A percentile compares a stretch with the other conserved stretches of the same genome.
Evolutionary conservation across 2,329 filamentous ascomycete species (phyloP).

Genomic region (Clarireedia hainanense): DNA sequence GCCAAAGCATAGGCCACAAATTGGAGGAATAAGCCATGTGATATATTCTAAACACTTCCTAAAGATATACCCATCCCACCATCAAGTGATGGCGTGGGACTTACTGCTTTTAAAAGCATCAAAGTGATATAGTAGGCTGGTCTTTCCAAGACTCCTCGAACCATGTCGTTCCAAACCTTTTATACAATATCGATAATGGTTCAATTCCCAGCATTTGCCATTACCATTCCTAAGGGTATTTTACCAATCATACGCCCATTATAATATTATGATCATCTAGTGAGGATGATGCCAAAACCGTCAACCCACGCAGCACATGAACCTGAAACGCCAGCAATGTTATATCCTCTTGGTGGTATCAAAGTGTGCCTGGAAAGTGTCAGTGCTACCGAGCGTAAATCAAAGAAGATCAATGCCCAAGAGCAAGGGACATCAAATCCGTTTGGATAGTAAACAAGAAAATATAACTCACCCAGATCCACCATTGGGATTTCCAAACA

Average conservation of each 20-base stretch:
- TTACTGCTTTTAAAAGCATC: constrained; percentile 3
- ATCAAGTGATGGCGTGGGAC: not conserved
- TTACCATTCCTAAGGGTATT: not conserved
- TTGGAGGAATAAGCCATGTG: not conserved
- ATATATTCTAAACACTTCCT: constrained; percentile 8
- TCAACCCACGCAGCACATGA: constrained; percentile 76
- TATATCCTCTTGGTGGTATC: constrained; percentile 83
- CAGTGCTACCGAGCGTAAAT: constrained; percentile 19
- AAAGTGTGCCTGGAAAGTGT: constrained; percentile 61
- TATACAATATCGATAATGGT: constrained; percentile 8
- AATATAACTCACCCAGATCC: constrained; percentile 70
- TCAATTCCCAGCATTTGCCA: not conserved
- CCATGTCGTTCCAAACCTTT: not conserved
- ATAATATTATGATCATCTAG: constrained; percentile 37
- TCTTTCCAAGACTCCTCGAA: not conserved
- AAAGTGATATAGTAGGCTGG: not conserved
- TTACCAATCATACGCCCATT: not conserved
- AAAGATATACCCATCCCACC: not conserved
- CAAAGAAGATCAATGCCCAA: not conserved
- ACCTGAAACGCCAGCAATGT: constrained; percentile 79
- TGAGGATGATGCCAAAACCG: constrained; percentile 75
- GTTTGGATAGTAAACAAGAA: not conserved
- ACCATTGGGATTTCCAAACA: constrained; percentile 75
- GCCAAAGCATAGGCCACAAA: not conserved
- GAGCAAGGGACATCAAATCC: not conserved